A percentile compares a stretch with the other conserved stretches of the same genome.
Evolutionary conservation across 2,329 filamentous ascomycete genomes (phyloP).

Genomic region (Fusarium clavum): DNA sequence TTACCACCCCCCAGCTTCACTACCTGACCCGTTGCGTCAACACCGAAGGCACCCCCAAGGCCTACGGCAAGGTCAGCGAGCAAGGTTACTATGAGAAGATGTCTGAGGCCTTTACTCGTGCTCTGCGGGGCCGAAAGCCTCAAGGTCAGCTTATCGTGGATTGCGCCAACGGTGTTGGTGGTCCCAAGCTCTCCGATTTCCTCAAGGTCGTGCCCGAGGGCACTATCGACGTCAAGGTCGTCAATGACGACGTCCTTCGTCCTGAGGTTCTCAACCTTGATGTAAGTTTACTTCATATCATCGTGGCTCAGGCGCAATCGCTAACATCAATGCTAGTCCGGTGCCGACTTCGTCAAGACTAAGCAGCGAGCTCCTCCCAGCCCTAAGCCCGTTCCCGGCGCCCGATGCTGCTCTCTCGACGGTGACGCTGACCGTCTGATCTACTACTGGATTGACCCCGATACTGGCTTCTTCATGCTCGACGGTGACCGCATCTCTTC

Average conservation of each 20-base stretch:
- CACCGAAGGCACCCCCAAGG: slow-evolving; percentile 85
- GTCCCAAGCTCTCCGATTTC: slow-evolving; percentile 87
- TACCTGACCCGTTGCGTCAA: slow-evolving; percentile 96
- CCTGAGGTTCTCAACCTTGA: slow-evolving; percentile 91
- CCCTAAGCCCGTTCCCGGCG: slow-evolving; percentile 79
- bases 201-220: slow-evolving; percentile 82
- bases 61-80: slow-evolving; percentile 91
- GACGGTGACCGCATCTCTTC: slow-evolving; percentile 98
- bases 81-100: slow-evolving; percentile 96
- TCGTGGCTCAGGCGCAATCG: neutral
- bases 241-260: slow-evolving; percentile 93
- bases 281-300: slow-evolving; percentile 61
- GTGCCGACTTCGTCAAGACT: slow-evolving; percentile 97
- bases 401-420: slow-evolving; percentile 90
- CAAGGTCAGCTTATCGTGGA: slow-evolving; percentile 84
- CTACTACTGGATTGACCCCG: slow-evolving; percentile 90
- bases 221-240: slow-evolving; percentile 84
- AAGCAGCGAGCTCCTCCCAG: slow-evolving; percentile 89
- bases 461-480: slow-evolving; percentile 88
- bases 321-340: slow-evolving; percentile 68
- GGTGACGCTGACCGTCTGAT: slow-evolving; percentile 96
- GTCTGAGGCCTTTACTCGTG: slow-evolving; percentile 82
- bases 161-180: slow-evolving; percentile 96
- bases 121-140: slow-evolving; percentile 81
- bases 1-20: slow-evolving; percentile 98